Base-by-base conservation (phyloP, 495 filamentous ascomycete genomes). In the Xylaria intraflava region DNA sequence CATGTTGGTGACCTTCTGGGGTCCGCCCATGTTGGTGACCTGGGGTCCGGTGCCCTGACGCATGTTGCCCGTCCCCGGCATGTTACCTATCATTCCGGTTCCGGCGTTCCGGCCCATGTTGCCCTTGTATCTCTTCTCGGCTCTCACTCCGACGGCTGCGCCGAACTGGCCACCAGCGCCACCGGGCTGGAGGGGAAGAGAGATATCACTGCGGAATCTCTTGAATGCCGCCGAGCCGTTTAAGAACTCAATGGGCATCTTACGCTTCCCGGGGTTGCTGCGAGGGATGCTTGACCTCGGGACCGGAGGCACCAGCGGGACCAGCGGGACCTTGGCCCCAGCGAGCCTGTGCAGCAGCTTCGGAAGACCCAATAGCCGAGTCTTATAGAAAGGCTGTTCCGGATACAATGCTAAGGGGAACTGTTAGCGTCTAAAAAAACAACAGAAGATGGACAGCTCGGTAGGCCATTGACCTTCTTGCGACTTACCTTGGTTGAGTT, bases 261-360 rank as follows among this genome's bases (percentile, higher is more conserved):
- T 62, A 30, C 64, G 64, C 54, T 66, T 66, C 42, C 35, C 40
- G 0, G 64, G 56, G 26, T 52, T 62, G 61, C 64, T 66, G 10
- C 49, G 58, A n/a, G 64, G 61, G 7, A 62, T 55, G 6, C 60
- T 48, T 8, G 35, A 38, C 17, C 27, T 30, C 7, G 38, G 10
- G 2, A 41, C 35, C 9, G 31, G 19, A 2, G 64, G 64, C 41
- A 66, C 45, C 26, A 66, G 19, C n/a, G 61, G 59, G n/a, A 62
- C 12, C 12, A 8, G 31, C 1, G 26, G 51, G 22, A 7, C 1
- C 1, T 35, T 16, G 8, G 10, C 14, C 1, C 3, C 11, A 20
- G 27, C 8, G 16, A 55, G 10, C 12, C 16, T 29, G 0, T 16
- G 10, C 36, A 14, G 19, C 7, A 49, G 2, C 12, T 27, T 48